Base-by-base conservation (phyloP, 1,284 basidiomycete species). In the Polyporus tsugae region DNA sequence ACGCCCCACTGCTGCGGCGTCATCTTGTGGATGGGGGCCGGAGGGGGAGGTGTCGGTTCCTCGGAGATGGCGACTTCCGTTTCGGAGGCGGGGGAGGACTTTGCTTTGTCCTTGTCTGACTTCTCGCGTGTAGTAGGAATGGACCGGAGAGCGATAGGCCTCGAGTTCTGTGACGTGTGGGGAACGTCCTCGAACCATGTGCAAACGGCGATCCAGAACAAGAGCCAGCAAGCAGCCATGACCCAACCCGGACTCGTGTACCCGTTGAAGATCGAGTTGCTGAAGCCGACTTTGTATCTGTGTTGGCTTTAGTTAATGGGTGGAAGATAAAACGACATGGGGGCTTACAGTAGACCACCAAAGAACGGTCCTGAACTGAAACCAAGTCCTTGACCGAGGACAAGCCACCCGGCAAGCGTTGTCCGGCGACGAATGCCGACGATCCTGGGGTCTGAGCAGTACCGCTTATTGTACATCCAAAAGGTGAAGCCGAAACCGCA, bases 221-320 rank as follows among this genome's bases (percentile, higher is more conserved):
- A 70, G 6, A 80, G 75, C 84, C 88, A 91, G 10, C 85, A 75
- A 4, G 71, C 79, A 0, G 89, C 85, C 84, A 91, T 88, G 52
- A 91, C 65, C 90, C 91, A 92, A 1, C 86, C 89, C 1, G 89
- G 89, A 70, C 88, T 87, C 0, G 89, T 91, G 72, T 83, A 89
- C 4, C 91, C 90, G 73, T 88, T 88, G 78, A 87, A 87, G 7
- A 91, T 64, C 0, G 70, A 36, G 67, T 77, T 78, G 2, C 68
- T 66, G 69, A 79, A 79, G 0, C 78, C 78, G 42, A 79, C 63
- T 44, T 76, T 77, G 69, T 74, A 79, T 6, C 78, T 79, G 65
- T 29, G 10, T 29, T 35, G 4, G 39, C 22, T 42, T 60, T n/a
- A 46, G 38, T 22, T 19, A 7, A 6, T 6, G 19, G 38, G 35